phyloP scores from a whole-genome alignment of 2,329 filamentous ascomycete species.

The Colletotrichum orbiculare region DNA sequence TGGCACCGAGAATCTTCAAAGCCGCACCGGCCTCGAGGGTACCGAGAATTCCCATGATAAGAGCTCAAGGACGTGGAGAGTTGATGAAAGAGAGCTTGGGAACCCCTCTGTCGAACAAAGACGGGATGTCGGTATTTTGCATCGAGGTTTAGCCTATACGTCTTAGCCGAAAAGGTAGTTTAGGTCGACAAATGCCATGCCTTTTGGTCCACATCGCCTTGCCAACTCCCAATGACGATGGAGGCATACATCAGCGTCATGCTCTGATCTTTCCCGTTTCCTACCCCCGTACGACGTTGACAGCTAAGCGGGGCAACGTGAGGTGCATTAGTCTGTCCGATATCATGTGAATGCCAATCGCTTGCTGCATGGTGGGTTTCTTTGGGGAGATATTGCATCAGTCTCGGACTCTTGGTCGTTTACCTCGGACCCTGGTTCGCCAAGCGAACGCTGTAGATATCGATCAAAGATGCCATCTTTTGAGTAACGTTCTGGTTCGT shows the following conservation, averaged over 20 bases:
- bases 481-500: too few species aligned
- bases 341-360: not conserved
- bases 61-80: too few species aligned
- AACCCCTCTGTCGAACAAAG: too few species aligned
- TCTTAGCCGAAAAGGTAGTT: too few species aligned
- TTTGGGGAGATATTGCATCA: not conserved
- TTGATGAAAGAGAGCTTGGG: not conserved
- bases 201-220: too few species aligned
- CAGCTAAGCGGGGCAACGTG: not conserved
- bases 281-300: not conserved
- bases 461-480: too few species aligned
- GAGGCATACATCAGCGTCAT: not conserved
- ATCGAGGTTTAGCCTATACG: too few species aligned
- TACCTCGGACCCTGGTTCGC: too few species aligned
- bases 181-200: too few species aligned
- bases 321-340: slow-evolving; percentile 4
- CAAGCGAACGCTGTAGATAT: too few species aligned
- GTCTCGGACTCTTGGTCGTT: too few species aligned
- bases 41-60: not conserved
- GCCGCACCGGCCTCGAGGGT: not conserved
- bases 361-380: not conserved
- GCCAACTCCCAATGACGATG: slow-evolving; percentile 10
- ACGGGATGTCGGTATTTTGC: too few species aligned
- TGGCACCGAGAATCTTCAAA: not conserved
- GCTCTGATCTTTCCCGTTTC: not conserved